Base-by-base conservation (phyloP, 2,329 filamentous ascomycete genomes). In the Trichothecium sympodiale region DNA sequence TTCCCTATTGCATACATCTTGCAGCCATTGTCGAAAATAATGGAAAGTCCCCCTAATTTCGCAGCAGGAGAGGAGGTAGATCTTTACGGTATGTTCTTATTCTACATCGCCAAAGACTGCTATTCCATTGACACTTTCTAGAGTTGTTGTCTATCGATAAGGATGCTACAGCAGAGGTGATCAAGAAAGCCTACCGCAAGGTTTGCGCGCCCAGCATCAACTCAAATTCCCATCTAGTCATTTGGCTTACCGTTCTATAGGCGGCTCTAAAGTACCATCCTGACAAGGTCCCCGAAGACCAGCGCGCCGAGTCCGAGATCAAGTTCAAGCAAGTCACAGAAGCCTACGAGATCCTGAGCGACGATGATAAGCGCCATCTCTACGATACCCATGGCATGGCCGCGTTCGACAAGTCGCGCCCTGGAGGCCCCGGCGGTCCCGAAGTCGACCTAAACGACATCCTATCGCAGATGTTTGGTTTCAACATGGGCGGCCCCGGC, bases 311-410 rank as follows among this genome's bases (percentile, higher is more conserved):
- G 46, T 86, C 91, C 41, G 91, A 96, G 59, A 71, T 79, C 53
- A 87, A 80, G 54, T 98, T 98, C 77, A 98, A 98, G 65, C 68
- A 79, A 37, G 80, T 94, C 39, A 88, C 83, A 41, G 82, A 93
- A 63, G 91, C 91, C 48, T 98, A 98, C 68, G 91, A 98, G 56
- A 96, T 98, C 55, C 85, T 98, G 38, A 82, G 77, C 62, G 89
- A 98, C 69, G 89, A 96, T 43, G 78, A 96, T 42, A 95, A 94
- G 60, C 82, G 91, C 52, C 73, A 83, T 38, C 63, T 93, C 43
- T 98, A 98, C 66, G 91, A 98, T 54, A 79, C 77, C 43, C 85
- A 94, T 55, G 91, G 91, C 63, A 95, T 96, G 88, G 76, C 83
- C 30, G 91, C 89, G 40, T 96, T 98, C 55, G 87, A 95, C 55